Percentiles rank a stretch among this genome's conserved stretches.
phyloP scores from a whole-genome alignment of 306 rosid genomes.

The Aeschynomene evenia region DNA sequence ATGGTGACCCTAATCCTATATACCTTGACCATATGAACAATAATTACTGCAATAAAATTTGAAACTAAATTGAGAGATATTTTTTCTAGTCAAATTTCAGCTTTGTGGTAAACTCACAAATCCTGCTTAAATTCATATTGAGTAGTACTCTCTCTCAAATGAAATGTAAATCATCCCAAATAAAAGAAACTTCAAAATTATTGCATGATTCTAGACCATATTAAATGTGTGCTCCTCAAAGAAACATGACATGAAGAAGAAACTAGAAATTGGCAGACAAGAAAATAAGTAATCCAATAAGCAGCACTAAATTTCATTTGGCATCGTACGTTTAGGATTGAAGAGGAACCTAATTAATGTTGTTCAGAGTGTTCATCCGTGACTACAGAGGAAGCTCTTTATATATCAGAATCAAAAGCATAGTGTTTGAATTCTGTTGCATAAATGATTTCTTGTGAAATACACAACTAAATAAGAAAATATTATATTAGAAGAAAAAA shows the following conservation, averaged over 20 bases:
- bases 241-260: neutral
- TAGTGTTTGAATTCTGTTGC: constrained; percentile 13
- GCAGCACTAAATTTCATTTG: neutral
- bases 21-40: neutral
- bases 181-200: too few relatives aligned
- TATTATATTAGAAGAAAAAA: constrained; percentile 19
- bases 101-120: neutral
- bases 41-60: neutral
- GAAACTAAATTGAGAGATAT: too few relatives aligned
- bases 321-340: constrained; percentile 8
- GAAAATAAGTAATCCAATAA: constrained; percentile 33
- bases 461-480: constrained; percentile 16
- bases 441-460: constrained; percentile 8
- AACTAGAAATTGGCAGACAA: neutral
- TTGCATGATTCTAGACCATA: too few relatives aligned
- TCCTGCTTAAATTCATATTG: neutral
- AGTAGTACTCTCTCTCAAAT: neutral
- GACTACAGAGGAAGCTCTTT: neutral
- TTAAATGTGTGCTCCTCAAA: too few relatives aligned
- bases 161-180: neutral
- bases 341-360: neutral
- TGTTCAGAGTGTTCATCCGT: neutral
- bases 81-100: neutral
- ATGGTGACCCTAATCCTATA: neutral
- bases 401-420: constrained; percentile 19